Evolutionary conservation across 1,284 basidiomycete genomes (phyloP).

Genomic region (Pascua guehoae): DNA sequence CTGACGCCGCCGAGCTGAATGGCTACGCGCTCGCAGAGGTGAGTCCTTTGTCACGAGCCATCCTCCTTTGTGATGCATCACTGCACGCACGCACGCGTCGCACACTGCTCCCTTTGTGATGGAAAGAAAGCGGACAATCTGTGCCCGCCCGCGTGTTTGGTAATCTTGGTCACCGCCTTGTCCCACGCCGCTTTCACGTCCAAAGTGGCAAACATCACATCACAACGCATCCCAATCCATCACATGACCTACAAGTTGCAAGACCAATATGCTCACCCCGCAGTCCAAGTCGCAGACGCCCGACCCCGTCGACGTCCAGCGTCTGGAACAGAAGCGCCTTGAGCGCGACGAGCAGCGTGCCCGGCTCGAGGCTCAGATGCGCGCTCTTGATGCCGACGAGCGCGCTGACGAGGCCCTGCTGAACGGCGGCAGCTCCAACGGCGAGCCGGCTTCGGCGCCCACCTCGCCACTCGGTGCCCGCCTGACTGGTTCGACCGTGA

Average conservation of each 20-base stretch:
- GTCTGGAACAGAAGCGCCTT: conserved; percentile 80
- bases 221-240: too few species aligned
- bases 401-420: conserved; percentile 64
- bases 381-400: conserved; percentile 83
- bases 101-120: too few species aligned
- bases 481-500: conserved; percentile 1
- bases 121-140: too few species aligned
- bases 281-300: conserved; percentile 2
- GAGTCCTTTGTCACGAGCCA: conserved; percentile 8
- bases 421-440: conserved; percentile 33
- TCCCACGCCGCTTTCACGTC: too few species aligned
- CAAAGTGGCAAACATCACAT: too few species aligned
- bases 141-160: too few species aligned
- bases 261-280: neutral
- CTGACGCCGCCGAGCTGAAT: conserved; percentile 23
- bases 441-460: conserved; percentile 37
- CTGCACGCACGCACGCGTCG: too few species aligned
- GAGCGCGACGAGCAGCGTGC: conserved; percentile 79
- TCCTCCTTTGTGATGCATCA: too few species aligned
- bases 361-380: conserved; percentile 91
- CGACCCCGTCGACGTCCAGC: conserved; percentile 53
- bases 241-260: neutral
- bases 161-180: too few species aligned
- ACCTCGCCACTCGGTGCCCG: conserved; percentile 32
- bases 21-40: conserved; percentile 42